phyloP scores from a whole-genome alignment of 257 asterid species.

The Solanum sejunctum region DNA sequence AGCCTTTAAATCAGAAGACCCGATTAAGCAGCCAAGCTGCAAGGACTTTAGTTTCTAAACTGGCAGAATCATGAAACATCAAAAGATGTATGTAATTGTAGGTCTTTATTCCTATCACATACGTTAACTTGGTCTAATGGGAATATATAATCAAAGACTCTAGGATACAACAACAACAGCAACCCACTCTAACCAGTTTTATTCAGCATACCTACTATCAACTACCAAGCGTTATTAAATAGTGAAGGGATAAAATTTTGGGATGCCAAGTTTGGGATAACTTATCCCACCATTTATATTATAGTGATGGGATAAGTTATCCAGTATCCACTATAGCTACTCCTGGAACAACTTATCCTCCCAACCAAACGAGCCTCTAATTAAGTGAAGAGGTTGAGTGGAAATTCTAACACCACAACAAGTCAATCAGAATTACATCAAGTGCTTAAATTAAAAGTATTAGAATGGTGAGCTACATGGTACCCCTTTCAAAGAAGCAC shows the following conservation, averaged over 20 bases:
- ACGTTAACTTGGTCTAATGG: background rate
- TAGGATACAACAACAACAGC: background rate
- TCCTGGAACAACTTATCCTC: too few relatives aligned
- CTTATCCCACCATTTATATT: too few relatives aligned
- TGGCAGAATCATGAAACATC: background rate
- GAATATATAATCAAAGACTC: background rate
- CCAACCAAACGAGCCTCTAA: too few relatives aligned
- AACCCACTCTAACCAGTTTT: background rate
- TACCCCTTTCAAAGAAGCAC: background rate
- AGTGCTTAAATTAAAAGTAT: background rate
- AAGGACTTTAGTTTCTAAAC: background rate
- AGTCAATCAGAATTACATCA: background rate
- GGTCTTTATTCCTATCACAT: background rate
- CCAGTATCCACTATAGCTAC: too few relatives aligned
- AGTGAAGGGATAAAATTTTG: too few relatives aligned
- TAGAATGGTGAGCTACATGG: background rate
- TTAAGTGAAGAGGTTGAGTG: background rate
- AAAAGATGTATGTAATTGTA: background rate
- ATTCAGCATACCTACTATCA: background rate
- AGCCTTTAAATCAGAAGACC: background rate
- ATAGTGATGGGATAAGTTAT: too few relatives aligned
- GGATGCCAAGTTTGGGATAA: too few relatives aligned
- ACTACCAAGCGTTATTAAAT: background rate
- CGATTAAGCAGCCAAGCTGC: background rate
- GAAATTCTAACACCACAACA: background rate